Conservation (phyloP, 148 eudicot genomes). For the Vaccinium darrowii region DNA sequence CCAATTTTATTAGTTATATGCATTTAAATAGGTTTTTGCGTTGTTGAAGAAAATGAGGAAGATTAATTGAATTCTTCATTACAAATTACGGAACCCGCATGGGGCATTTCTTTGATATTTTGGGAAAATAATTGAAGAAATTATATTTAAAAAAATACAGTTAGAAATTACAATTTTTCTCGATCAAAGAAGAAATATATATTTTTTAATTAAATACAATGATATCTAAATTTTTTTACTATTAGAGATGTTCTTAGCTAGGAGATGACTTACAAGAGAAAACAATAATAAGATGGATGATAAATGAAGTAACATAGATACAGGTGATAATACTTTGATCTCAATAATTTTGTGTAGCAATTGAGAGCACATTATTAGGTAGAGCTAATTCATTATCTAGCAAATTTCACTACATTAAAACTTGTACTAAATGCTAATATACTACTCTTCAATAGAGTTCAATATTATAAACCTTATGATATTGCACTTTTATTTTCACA, state of each 20-base stretch:
- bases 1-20: too few relatives aligned
- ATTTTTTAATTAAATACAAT: too few relatives aligned
- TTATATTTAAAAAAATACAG: background rate
- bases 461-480: background rate
- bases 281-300: background rate
- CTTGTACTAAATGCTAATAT: background rate
- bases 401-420: background rate
- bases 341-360: background rate
- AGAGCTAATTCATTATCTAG: background rate
- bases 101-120: background rate
- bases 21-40: too few relatives aligned
- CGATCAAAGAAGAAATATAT: background rate
- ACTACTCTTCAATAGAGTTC: background rate
- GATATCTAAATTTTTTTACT: too few relatives aligned
- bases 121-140: background rate
- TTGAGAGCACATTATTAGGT: background rate
- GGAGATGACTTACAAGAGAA: background rate
- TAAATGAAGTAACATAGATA: background rate
- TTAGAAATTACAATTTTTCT: background rate
- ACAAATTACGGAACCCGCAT: background rate
- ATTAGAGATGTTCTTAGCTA: background rate
- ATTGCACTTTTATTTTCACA: background rate
- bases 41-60: too few relatives aligned
- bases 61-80: too few relatives aligned
- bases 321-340: background rate